These are phyloP conservation scores for Spathaspora girioi DNA, from an alignment of 805 yeast species.

Conservation along the genomic window DNA sequence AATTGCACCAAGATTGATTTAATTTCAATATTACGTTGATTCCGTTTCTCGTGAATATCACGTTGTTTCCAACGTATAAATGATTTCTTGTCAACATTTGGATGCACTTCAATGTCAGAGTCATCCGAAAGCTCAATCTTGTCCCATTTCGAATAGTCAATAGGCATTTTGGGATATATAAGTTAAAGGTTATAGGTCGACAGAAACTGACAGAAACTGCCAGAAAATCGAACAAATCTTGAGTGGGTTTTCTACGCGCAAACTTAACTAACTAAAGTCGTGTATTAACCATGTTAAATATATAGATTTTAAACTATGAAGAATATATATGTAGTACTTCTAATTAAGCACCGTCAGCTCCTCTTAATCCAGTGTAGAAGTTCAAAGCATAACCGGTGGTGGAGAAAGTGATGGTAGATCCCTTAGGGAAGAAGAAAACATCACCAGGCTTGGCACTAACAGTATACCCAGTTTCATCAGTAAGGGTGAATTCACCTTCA, in stretches of 20 bases:
- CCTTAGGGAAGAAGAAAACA: conserved; percentile 62
- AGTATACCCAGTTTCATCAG: conserved; percentile 61
- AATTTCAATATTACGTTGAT: conserved; percentile 74
- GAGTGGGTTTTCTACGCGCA: neutral
- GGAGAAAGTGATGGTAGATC: conserved; percentile 57
- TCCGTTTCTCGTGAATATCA: conserved; percentile 91
- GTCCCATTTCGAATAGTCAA: conserved; percentile 98
- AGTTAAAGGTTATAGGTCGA: neutral
- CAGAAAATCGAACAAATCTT: neutral
- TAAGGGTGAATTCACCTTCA: conserved; percentile 58
- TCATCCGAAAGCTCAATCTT: conserved; percentile 94
- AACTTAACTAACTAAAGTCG: too few species aligned
- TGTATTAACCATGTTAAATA: too few species aligned
- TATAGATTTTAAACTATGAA: too few species aligned
- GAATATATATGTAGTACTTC: too few species aligned
- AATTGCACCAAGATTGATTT: conserved; percentile 70
- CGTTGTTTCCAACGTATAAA: conserved; percentile 96
- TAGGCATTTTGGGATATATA: conserved; percentile 59
- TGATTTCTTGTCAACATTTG: conserved; percentile 91
- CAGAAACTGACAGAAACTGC: neutral
- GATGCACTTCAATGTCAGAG: conserved; percentile 96
- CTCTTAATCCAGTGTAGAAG: conserved; percentile 59
- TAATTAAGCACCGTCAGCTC: conserved; percentile 21
- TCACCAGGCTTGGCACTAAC: conserved; percentile 62
- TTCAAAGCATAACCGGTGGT: conserved; percentile 66